Base-by-base conservation (phyloP, 257 asterid species). In the Cruciata laevipes region DNA sequence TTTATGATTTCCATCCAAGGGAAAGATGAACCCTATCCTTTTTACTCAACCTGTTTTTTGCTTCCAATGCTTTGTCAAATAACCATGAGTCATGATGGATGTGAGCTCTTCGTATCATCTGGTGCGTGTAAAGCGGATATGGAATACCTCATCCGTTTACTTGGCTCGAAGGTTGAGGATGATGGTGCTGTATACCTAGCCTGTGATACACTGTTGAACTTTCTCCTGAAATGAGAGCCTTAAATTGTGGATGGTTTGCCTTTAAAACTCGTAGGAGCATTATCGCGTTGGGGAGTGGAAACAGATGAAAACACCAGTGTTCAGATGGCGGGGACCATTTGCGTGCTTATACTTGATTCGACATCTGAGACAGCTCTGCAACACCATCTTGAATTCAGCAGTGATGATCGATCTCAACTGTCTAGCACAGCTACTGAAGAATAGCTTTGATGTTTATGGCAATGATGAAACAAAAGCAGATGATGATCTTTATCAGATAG, bases 1-100 rank as follows among this genome's bases (percentile, higher is more conserved):
- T 93, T 80, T 77, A 84, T 93, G 96, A 83, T 93, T 69, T 85
- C 87, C 38, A 79, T 93, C 61, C 88, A 86, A 81, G 96, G 96
- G 69, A 79, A 75, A 66, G 95, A 83, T 63, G 96, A 88, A 78
- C 69, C 71, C 51, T 78, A 89, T 57, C 87, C 95, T 38, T 84
- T 81, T 71, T 67, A 70, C 75, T 83, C 92, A 24, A 66, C 83
- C 73, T 82, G 89, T 72, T 93, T 93, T 79, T 81, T 90, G 85
- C 95, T 90, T 74, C 97, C 97, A 6, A 74, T 88, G 86, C 79
- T 93, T 80, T 90, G 96, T 73, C 99, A 93, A 83, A 75, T 86
- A 65, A 93, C 99, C 55, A 83, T 86, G 88, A 27, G 57, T 66
- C 56, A 74, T 65, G 88, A 82, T 40, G 97, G 90, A 65, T 90